Base-by-base conservation (phyloP, 768 basidiomycete species). In the Pulveroboletus sp. region DNA sequence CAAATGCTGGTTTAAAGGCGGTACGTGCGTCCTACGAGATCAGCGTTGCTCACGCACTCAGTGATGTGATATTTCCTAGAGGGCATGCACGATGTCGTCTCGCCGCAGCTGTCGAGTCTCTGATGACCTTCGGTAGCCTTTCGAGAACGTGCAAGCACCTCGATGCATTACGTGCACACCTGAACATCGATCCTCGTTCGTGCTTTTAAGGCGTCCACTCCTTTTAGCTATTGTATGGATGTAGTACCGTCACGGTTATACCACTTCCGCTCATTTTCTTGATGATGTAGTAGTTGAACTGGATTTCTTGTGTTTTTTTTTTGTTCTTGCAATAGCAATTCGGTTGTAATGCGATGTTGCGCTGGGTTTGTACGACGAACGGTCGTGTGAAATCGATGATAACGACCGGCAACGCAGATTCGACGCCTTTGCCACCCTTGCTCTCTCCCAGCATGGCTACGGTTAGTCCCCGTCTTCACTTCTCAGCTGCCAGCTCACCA, bases 1-100 rank as follows among this genome's bases (percentile, higher is more conserved):
- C 38, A 89, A 85, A 69, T 91, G 89, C 63, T 89, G 89, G 86
- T 91, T 91, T 69, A 89, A 90, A 77, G 87, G 84, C 57, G 68
- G 77, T 78, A 49, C 60, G 78, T 69, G 8, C 28, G 11, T 46
- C 33, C 7, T 21, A 8, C 32, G 21, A 46, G 5, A 17, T 36
- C 10, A 8, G 35, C 1, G 39, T 18, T 27, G 26, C 43, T n/a
- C 9, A 27, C 43, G 17, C 9, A 28, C 54, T 62, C 21, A 56
- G 40, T 24, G 10, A 30, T 38, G 42, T 15, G 5, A 27, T 36
- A 21, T 15, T 44, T 39, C 8, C 4, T 46, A 76, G 75, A 73
- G 43, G 73, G 71, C 44, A 76, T 76, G 74, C 74, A 76, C 43
- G 57, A 64, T 39, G 14, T 59, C 26, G 17, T 47, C 40, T 60